Percentiles rank a stretch among this genome's conserved stretches.
Conservation (phyloP, 192 early-diverging fungal genomes). For the Anaeromyces robustus region DNA sequence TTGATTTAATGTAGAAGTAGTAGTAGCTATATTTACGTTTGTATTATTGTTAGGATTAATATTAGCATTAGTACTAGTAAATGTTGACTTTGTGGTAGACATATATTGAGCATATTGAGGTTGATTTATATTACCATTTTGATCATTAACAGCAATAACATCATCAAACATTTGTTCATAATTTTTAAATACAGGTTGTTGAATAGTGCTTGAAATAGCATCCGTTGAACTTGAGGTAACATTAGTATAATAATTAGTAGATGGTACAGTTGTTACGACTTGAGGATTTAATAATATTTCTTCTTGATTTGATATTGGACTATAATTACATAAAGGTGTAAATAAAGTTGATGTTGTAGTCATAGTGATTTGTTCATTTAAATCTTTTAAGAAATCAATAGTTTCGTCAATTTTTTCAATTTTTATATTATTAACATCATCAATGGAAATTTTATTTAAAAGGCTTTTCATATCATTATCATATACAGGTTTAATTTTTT, state of each 20-base stretch:
- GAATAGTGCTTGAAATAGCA: background rate
- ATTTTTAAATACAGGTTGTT: background rate
- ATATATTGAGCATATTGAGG: background rate
- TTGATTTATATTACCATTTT: background rate
- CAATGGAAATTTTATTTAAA: background rate
- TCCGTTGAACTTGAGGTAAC: background rate
- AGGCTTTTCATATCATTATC: background rate
- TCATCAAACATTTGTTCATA: background rate
- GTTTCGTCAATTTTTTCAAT: background rate
- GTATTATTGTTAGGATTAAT: too few relatives aligned
- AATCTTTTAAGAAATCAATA: background rate
- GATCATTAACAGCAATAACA: background rate
- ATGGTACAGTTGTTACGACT: background rate
- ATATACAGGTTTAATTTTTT: background rate
- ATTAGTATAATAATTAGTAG: background rate
- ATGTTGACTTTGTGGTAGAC: background rate
- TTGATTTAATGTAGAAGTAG: background rate
- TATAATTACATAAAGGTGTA: background rate
- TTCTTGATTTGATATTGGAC: background rate
- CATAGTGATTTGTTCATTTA: background rate
- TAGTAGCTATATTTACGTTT: background rate
- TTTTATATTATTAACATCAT: background rate
- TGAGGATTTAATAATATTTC: background rate
- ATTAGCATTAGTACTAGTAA: too few relatives aligned
- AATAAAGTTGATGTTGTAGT: background rate